A percentile compares a stretch with the other conserved stretches of the same genome.
Evolutionary conservation across 805 yeast species (phyloP).

Genomic region (Groenewaldozyma salmanticensis): DNA sequence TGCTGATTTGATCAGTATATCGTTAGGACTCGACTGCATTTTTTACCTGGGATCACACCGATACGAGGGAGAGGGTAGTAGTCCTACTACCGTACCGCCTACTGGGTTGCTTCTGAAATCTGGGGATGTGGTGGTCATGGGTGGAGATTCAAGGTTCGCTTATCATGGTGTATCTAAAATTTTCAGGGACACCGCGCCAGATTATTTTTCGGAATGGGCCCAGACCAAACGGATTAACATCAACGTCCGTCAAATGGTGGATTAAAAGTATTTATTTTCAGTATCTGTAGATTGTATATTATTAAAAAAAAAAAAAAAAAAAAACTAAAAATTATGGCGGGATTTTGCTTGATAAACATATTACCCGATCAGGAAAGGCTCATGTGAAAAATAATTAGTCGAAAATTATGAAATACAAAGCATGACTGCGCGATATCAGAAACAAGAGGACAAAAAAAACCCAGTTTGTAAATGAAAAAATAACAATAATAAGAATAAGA

Average conservation of each 20-base stretch:
- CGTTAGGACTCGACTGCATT: conserved; percentile 32
- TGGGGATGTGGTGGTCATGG: conserved; percentile 35
- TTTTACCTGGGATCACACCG: conserved; percentile 25
- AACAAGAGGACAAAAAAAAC: too few species aligned
- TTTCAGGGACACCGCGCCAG: conserved; percentile 28
- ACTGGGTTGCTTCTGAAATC: conserved; percentile 28
- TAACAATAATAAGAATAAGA: too few species aligned
- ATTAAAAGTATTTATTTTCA: neutral
- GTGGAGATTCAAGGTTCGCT: conserved; percentile 31
- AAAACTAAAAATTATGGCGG: too few species aligned
- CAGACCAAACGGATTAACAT: conserved; percentile 29
- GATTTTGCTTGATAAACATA: too few species aligned
- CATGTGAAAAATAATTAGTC: too few species aligned
- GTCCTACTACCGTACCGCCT: too few species aligned
- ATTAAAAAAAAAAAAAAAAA: too few species aligned
- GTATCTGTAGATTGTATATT: neutral
- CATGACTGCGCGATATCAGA: too few species aligned
- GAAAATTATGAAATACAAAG: too few species aligned
- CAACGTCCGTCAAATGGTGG: conserved; percentile 33
- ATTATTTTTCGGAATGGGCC: conserved; percentile 25
- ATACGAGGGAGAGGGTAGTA: conserved; percentile 1
- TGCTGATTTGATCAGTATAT: conserved; percentile 30
- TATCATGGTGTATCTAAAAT: conserved; percentile 36
- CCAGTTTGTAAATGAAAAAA: too few species aligned
- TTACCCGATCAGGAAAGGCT: too few species aligned